phyloP scores from a whole-genome alignment of 2,329 filamentous ascomycete genomes.

The Metarhizium sp. region DNA sequence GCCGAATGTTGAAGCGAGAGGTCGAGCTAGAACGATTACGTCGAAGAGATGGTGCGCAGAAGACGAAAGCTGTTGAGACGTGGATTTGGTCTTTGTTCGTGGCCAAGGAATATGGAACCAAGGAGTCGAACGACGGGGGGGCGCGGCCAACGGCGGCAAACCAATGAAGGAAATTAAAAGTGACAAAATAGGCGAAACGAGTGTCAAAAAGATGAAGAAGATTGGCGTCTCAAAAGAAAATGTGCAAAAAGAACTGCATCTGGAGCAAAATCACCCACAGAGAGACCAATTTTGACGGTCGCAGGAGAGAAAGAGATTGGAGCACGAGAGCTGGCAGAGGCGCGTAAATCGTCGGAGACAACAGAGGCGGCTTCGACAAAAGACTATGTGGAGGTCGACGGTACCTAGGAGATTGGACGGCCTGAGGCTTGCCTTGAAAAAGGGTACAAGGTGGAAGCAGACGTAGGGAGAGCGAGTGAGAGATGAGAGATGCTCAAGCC shows the following conservation, averaged over 20 bases:
- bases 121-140: neutral
- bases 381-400: slow-evolving; percentile 10
- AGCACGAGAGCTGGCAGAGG: slow-evolving; percentile 10
- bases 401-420: slow-evolving; percentile 7
- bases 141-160: slow-evolving; percentile 11
- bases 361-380: slow-evolving; percentile 8
- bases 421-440: slow-evolving; percentile 5
- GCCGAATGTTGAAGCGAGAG: slow-evolving; percentile 4
- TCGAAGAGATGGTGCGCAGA: slow-evolving; percentile 5
- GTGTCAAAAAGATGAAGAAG: slow-evolving; percentile 19
- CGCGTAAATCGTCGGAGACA: slow-evolving; percentile 6
- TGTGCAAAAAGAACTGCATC: slow-evolving; percentile 19
- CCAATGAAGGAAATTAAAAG: slow-evolving; percentile 22
- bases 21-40: slow-evolving; percentile 9
- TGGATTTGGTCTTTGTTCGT: neutral
- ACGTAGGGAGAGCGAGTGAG: neutral
- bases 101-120: neutral
- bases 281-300: slow-evolving; percentile 17
- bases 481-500: neutral
- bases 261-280: slow-evolving; percentile 14
- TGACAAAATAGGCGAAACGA: slow-evolving; percentile 23
- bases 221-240: slow-evolving; percentile 15
- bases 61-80: neutral
- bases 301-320: slow-evolving; percentile 11
- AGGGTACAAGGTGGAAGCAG: neutral